Evolutionary conservation across 2,329 filamentous ascomycete species (phyloP), one percentile per base, ranked within the genome.

Genomic region (Fusarium stilboides): DNA sequence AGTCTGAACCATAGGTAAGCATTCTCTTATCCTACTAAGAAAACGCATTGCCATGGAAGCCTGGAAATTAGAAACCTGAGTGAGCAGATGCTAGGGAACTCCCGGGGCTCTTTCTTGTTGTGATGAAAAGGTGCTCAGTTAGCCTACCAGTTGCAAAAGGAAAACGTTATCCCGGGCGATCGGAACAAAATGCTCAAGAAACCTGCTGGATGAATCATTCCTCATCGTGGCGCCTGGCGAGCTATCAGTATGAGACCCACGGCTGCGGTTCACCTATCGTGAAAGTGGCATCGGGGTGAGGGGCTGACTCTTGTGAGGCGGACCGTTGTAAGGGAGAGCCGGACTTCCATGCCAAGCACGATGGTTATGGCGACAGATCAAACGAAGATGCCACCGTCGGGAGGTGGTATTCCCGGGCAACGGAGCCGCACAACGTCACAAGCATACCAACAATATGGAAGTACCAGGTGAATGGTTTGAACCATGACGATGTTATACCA

Each of bases 361-460:
- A 49, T 36, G 36, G 40, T 43, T 15, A 34, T 43, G n/a, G 28
- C 19, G 31, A 49, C 19, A 20, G 26, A 22, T 37, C 22, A 19
- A 50, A 53, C 47, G 37, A 40, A 46, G 34, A 56, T 53, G 51
- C 54, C 33, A 46, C 51, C 44, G 24, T 22, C 33, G 28, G 44
- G 17, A 22, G 15, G 12, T 45, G 24, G 24, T 52, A 54, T 63
- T 56, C 53, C 67, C 24, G 53, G 28, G 37, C n/a, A 58, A 56
- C 31, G 50, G 47, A 59, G 47, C 20, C 47, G 37, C 37, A 40
- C 54, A 62, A 53, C 57, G 57, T 67, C 66, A 70, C 56, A 55
- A 49, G 36, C 34, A 63, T 69, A 28, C 49, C 51, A 45, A 8
- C 15, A 44, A 13, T n/a, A n/a, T 33, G 36, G 20, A 28, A 13